Evolutionary conservation across 345 rosid species (phyloP), one percentile per base, ranked within the genome.

Genomic region (Pugionium cornutum): DNA sequence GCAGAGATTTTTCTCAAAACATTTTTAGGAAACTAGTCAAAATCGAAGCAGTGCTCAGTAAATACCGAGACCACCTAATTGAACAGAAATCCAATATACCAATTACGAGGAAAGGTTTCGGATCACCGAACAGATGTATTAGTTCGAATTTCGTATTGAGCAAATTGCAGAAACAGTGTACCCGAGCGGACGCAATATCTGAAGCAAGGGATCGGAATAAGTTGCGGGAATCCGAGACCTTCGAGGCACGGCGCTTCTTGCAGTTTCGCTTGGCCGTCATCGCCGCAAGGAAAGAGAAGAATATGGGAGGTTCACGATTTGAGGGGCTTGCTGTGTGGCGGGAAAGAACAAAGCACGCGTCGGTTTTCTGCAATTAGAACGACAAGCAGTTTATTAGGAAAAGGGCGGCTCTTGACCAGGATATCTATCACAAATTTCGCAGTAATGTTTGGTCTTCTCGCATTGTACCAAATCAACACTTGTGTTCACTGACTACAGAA

Each of bases 181-280:
- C 75, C 79, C 70, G 64, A 30, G 51, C 25, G 9, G 72, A 70
- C 2, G 67, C 10, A 53, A 70, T 47, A 4, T 64, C 35, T 48
- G 60, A 70, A 46, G 71, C 53, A 42, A 76, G 7, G 11, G 65
- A 66, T 40, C 67, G 58, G 43, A 76, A 65, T 27, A 69, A 53
- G 11, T 27, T 58, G 26, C 3, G 35, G 11, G 68, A 11, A 36
- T 69, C 66, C 33, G 62, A 36, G 56, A 36, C 7, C 18, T 51
- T 56, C 26, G 57, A 58, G 30, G 67, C 6, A 32, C 2, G 33
- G 4, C 48, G 60, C 63, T 70, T 65, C 43, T 53, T 65, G 43
- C 37, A 4, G 52, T 6, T 37, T n/a, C 70, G 47, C 52, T 37
- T 69, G 42, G 75, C 62, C 66, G 52, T 48, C 78, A 69, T 75